These are phyloP conservation scores for Quercus berberidifolia DNA, from an alignment of 306 rosid species.

Conservation along the genomic window DNA sequence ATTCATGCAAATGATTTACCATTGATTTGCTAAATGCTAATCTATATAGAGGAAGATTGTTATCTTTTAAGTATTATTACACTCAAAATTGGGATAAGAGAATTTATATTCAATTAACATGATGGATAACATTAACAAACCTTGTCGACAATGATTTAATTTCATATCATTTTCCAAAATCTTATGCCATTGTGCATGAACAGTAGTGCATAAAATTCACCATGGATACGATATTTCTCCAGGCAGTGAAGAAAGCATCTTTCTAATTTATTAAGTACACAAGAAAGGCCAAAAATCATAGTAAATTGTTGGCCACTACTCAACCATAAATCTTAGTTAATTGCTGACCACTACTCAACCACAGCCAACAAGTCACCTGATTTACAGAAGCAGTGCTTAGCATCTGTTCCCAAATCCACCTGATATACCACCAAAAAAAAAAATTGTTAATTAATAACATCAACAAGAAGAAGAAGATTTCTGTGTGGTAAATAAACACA, in stretches of 20 bases:
- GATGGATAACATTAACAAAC: no score
- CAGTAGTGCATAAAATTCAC: not conserved
- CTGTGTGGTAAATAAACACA: not conserved
- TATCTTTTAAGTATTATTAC: no score
- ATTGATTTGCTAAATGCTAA: no score
- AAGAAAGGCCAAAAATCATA: not conserved
- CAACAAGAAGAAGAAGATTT: not conserved
- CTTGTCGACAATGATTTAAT: no score
- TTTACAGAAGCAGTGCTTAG: constrained; percentile 81
- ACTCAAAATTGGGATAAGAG: no score
- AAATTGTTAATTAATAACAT: not conserved
- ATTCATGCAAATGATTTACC: no score
- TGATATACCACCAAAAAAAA: constrained; percentile 23
- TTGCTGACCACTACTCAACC: constrained; percentile 49
- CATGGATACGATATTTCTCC: not conserved
- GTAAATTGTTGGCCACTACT: constrained; percentile 25
- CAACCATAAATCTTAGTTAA: constrained; percentile 31
- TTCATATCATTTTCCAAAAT: not conserved
- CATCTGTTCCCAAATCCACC: constrained; percentile 91
- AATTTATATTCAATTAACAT: no score
- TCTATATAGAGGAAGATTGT: no score
- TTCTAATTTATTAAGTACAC: not conserved
- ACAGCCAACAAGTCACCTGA: constrained; percentile 77
- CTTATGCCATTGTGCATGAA: not conserved
- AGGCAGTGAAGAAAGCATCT: not conserved